These are phyloP conservation scores for Clavispora fructus DNA, from an alignment of 805 yeast species.

Conservation along the genomic window DNA sequence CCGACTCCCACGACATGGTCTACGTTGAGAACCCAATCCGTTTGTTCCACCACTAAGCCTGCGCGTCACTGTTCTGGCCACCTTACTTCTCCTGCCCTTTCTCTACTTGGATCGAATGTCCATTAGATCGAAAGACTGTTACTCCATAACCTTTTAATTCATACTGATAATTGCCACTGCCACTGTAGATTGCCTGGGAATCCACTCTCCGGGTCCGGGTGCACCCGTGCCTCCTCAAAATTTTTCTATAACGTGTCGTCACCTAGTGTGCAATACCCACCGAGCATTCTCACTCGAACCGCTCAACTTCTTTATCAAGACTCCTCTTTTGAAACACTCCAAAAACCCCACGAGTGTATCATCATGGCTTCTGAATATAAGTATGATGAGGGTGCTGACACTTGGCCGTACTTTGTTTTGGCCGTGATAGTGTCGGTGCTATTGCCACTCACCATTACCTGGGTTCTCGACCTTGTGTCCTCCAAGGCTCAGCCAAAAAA, in stretches of 20 bases:
- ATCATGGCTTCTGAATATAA: constrained; percentile 50
- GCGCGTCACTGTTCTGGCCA: neutral
- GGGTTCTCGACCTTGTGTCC: constrained; percentile 18
- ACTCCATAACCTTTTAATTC: neutral
- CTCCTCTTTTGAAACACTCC: neutral
- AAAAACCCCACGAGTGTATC: neutral
- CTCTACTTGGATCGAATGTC: neutral
- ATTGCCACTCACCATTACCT: constrained; percentile 54
- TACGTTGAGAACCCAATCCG: constrained; percentile 97
- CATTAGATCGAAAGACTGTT: neutral
- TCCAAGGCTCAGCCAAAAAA: constrained; percentile 16
- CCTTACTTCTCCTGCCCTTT: neutral
- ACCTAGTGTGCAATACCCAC: neutral
- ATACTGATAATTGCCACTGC: neutral
- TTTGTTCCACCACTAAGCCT: constrained; percentile 83
- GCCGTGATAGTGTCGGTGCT: constrained; percentile 65
- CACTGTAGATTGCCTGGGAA: neutral
- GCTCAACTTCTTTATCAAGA: neutral
- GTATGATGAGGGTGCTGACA: constrained; percentile 84
- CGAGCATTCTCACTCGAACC: neutral
- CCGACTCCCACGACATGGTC: constrained; percentile 83
- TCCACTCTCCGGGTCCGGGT: neutral
- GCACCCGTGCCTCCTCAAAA: constrained; percentile 3
- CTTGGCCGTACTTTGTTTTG: constrained; percentile 87
- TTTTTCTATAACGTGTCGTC: constrained; percentile 4